Conservation (phyloP, 2,329 filamentous ascomycete genomes). For the Aureobasidium uvarum region DNA sequence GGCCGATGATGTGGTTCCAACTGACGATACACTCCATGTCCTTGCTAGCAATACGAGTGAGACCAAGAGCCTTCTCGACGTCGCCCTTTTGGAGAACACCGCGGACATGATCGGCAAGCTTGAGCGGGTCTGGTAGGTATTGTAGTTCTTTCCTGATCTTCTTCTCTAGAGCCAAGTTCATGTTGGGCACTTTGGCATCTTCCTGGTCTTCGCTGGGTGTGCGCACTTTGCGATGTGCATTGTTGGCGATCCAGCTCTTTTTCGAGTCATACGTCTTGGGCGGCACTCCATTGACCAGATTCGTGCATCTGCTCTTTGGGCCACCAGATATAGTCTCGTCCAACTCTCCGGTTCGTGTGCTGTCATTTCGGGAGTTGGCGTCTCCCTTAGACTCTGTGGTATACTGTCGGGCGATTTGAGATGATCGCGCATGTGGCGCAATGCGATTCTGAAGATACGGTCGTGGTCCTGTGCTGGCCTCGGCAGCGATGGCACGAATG, state of each 20-base stretch:
- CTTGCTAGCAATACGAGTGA: constrained; percentile 69
- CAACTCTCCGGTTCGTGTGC: neutral
- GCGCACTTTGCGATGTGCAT: constrained; percentile 12
- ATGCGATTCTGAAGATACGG: constrained; percentile 28
- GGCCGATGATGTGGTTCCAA: constrained; percentile 84
- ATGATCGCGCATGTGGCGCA: constrained; percentile 14
- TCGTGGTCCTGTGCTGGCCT: constrained; percentile 31
- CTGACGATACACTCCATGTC: constrained; percentile 65
- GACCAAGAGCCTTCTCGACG: constrained; percentile 63
- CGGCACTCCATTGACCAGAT: neutral
- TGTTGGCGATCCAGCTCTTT: constrained; percentile 10
- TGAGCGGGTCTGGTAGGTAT: constrained; percentile 67
- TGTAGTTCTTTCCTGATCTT: constrained; percentile 57
- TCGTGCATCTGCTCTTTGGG: neutral
- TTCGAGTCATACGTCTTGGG: constrained; percentile 4
- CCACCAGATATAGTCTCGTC: neutral
- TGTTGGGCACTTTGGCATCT: constrained; percentile 25
- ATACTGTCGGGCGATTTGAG: neutral
- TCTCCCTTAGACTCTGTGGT: constrained; percentile 5
- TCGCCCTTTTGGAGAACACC: constrained; percentile 59
- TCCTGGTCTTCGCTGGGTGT: constrained; percentile 12
- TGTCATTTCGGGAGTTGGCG: neutral
- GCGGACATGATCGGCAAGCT: constrained; percentile 67
- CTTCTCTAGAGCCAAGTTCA: constrained; percentile 30
- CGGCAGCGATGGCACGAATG: constrained; percentile 42